Conservation (phyloP, 2,329 filamentous ascomycete species). For the Ascocoryne sarcoides region DNA sequence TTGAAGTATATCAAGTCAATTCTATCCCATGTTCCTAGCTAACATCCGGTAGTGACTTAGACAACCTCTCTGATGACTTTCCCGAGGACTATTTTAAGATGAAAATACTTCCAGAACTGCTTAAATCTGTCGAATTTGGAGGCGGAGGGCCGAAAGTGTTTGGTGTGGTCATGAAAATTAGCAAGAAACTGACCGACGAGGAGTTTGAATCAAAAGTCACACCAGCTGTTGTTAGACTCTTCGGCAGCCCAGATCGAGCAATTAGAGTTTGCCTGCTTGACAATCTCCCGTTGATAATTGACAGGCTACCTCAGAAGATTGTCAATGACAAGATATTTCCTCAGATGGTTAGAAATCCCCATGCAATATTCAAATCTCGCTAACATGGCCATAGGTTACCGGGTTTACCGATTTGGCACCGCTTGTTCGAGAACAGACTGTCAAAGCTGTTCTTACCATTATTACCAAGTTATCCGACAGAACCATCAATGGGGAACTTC, state of each 20-base stretch:
- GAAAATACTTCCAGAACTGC: slow-evolving; percentile 86
- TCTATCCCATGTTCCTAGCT: slow-evolving; percentile 2
- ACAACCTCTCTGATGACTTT: slow-evolving; percentile 83
- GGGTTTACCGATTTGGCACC: slow-evolving; percentile 90
- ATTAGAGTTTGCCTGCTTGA: slow-evolving; percentile 87
- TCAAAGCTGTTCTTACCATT: slow-evolving; percentile 85
- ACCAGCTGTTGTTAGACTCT: slow-evolving; percentile 79
- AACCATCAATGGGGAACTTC: slow-evolving; percentile 83
- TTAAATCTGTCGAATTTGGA: slow-evolving; percentile 99
- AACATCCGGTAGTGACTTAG: slow-evolving; percentile 51
- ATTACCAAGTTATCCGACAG: slow-evolving; percentile 86
- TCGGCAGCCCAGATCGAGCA: slow-evolving; percentile 83
- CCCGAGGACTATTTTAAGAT: slow-evolving; percentile 97
- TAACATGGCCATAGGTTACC: slow-evolving; percentile 51
- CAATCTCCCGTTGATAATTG: slow-evolving; percentile 83
- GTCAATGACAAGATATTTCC: slow-evolving; percentile 98
- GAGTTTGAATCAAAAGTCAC: slow-evolving; percentile 81
- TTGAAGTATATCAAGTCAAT: slow-evolving; percentile 46
- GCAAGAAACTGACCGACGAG: slow-evolving; percentile 75
- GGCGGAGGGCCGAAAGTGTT: slow-evolving; percentile 92
- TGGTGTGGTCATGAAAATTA: slow-evolving; percentile 80
- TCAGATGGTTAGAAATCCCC: slow-evolving; percentile 57
- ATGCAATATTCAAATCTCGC: slow-evolving; percentile 10
- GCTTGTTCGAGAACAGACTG: slow-evolving; percentile 86
- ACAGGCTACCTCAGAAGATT: slow-evolving; percentile 75